Evolutionary conservation across 371 early-diverging fungal species (phyloP), one percentile per base, ranked within the genome.

Genomic region (Chytridiales sp.): DNA sequence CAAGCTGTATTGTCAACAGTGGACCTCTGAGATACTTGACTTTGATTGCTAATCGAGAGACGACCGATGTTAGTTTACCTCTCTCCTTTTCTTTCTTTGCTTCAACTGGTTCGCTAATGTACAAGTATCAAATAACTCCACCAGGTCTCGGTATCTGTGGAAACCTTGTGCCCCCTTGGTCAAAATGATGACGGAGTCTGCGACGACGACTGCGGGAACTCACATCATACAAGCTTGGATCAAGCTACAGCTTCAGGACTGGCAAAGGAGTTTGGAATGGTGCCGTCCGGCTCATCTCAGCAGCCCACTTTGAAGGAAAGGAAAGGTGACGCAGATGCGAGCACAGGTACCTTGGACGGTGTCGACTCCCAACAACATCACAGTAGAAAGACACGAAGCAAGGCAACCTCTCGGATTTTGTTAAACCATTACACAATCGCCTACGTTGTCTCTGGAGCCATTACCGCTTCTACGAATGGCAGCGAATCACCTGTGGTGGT

Each of bases 381-480:
- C n/a, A n/a, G n/a, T n/a, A n/a, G n/a, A n/a, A n/a, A n/a, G n/a
- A 29, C 19, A 17, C 31, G 43, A 15, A 31, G 19, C 0, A 73
- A 74, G 42, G 69, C 78, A 3, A 78, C 76, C 3, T 66, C 72
- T 27, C 82, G 76, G 39, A 50, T 87, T 44, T 64, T 86, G 17
- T 62, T 86, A 11, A 79, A 81, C 11, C 63, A 79, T 6, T 79
- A 79, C 64, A 78, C 81, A 0, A 68, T 86, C 39, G 77, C 86
- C 0, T 82, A 84, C 58, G 81, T 86, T 9, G 76, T 87, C 0
- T 75, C 74, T 1, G 87, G 87, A 19, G 51, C 66, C 15, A 66
- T 79, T 29, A 66, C 76, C 51, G 83, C 82, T 15, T 67, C 76
- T 11, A 68, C 78, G n/a, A 59, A 86, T 29, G 82, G 79, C 42